phyloP scores from a whole-genome alignment of 1,284 basidiomycete genomes.

The Vanrija pseudolonga region DNA sequence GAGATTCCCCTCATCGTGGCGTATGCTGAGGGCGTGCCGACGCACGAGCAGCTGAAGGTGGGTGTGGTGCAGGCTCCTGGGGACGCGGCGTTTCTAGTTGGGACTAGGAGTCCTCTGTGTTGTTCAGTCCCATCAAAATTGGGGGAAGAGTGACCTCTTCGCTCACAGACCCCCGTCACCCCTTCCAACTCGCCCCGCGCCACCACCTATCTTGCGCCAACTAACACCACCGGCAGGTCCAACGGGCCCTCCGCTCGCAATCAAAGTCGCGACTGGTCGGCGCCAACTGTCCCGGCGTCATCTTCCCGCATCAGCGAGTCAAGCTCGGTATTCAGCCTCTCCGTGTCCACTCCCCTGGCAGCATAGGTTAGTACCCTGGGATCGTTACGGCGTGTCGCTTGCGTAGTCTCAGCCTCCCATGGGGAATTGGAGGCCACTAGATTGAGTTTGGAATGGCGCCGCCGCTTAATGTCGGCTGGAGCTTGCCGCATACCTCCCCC shows the following conservation, averaged over 20 bases:
- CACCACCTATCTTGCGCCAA: too few species aligned
- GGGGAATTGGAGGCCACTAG: too few species aligned
- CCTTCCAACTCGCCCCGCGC: too few species aligned
- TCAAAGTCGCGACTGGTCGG: constrained; percentile 86
- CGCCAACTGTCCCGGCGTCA: constrained; percentile 88
- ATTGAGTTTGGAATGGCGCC: too few species aligned
- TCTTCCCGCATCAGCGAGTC: constrained; percentile 74
- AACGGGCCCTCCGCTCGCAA: constrained; percentile 84
- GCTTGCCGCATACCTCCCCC: too few species aligned
- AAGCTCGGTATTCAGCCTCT: constrained; percentile 98
- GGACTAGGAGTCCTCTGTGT: too few species aligned
- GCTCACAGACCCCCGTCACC: too few species aligned
- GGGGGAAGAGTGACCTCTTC: background rate
- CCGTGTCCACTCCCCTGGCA: constrained; percentile 85
- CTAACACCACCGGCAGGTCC: constrained; percentile 64
- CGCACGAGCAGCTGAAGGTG: constrained; percentile 54
- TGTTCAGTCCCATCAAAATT: too few species aligned
- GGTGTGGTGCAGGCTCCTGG: constrained; percentile 60
- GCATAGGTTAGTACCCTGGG: constrained; percentile 61
- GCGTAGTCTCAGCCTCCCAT: too few species aligned
- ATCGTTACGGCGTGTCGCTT: too few species aligned
- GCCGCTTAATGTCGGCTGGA: too few species aligned
- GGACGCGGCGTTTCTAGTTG: too few species aligned
- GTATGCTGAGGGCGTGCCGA: constrained; percentile 86
- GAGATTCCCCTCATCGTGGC: constrained; percentile 89